Evolutionary conservation across 768 basidiomycete genomes (phyloP).

Genomic region (Pisolithus orientalis): DNA sequence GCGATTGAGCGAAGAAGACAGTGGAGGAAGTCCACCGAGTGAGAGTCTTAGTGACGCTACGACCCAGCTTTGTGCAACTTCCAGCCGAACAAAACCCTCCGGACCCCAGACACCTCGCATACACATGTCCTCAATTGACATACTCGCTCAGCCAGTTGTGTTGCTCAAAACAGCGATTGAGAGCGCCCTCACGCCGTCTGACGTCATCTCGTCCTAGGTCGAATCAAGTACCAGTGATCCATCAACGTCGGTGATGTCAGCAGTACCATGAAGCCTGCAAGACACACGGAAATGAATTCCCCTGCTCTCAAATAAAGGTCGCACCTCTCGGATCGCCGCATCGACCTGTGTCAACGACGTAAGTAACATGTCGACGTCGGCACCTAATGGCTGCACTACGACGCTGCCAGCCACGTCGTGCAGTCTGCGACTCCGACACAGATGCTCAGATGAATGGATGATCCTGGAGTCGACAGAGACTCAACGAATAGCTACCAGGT

Average conservation of each 20-base stretch:
- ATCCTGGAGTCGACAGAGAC: not conserved
- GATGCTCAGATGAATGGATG: not conserved
- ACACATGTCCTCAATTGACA: not conserved
- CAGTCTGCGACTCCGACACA: too few relatives aligned
- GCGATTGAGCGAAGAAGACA: slow-evolving; percentile 24
- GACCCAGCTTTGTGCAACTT: slow-evolving; percentile 23
- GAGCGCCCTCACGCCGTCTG: not conserved
- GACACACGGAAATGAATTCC: not conserved
- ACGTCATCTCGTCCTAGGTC: not conserved
- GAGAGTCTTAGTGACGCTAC: too few relatives aligned
- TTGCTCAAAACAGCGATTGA: slow-evolving; percentile 1
- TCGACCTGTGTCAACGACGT: not conserved
- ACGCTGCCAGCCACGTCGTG: too few relatives aligned
- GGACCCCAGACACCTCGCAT: slow-evolving; percentile 21
- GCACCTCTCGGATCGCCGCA: not conserved
- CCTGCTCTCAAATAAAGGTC: not conserved
- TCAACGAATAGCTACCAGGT: not conserved
- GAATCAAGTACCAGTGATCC: too few relatives aligned
- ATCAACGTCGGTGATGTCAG: too few relatives aligned
- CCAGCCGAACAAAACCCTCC: slow-evolving; percentile 25
- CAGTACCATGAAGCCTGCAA: too few relatives aligned
- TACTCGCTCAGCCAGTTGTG: slow-evolving; percentile 4
- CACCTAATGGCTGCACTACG: not conserved
- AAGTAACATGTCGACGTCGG: not conserved
- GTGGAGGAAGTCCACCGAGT: not conserved